Percentiles rank a stretch among this genome's conserved stretches.
phyloP scores from a whole-genome alignment of 495 filamentous ascomycete genomes.

The Neurospora pannonica region DNA sequence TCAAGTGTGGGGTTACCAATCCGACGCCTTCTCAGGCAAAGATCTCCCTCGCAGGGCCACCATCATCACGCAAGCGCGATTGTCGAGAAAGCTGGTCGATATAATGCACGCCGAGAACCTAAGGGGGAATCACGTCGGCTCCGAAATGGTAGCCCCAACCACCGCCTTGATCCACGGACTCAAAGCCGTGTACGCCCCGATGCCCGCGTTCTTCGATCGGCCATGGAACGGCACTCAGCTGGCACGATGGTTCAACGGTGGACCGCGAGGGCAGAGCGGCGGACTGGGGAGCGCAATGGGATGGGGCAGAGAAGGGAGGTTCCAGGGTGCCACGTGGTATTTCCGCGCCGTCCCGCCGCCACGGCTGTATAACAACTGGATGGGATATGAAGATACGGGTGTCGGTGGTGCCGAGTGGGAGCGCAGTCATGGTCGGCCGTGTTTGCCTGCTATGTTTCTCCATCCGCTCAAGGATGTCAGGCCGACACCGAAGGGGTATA shows the following conservation, averaged over 20 bases:
- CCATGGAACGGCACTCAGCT: conserved; percentile 47
- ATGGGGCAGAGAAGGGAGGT: conserved; percentile 44
- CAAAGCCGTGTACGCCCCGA: conserved; percentile 58
- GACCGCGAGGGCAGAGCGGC: conserved; percentile 37
- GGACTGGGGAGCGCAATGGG: conserved; percentile 40
- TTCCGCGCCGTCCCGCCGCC: conserved; percentile 43
- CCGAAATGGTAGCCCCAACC: conserved; percentile 62
- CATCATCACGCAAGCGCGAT: conserved; percentile 56
- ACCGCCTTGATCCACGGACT: conserved; percentile 60
- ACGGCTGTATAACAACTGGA: conserved; percentile 52
- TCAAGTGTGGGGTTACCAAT: conserved; percentile 52
- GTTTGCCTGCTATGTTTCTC: conserved; percentile 47
- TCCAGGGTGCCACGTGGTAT: conserved; percentile 50
- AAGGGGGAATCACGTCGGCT: conserved; percentile 51
- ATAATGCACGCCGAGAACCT: conserved; percentile 55
- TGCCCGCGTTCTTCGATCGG: conserved; percentile 61
- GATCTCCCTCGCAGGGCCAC: conserved; percentile 54
- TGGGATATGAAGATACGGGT: conserved; percentile 46
- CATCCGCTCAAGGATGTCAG: conserved; percentile 45
- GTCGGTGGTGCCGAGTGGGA: conserved; percentile 47
- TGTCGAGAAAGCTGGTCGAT: conserved; percentile 52
- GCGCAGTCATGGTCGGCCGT: conserved; percentile 38
- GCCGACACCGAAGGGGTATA: conserved; percentile 30
- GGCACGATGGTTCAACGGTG: conserved; percentile 54
- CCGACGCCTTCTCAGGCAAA: conserved; percentile 32